Base-by-base conservation (phyloP, 1,284 basidiomycete species). In the Irpex sp. region DNA sequence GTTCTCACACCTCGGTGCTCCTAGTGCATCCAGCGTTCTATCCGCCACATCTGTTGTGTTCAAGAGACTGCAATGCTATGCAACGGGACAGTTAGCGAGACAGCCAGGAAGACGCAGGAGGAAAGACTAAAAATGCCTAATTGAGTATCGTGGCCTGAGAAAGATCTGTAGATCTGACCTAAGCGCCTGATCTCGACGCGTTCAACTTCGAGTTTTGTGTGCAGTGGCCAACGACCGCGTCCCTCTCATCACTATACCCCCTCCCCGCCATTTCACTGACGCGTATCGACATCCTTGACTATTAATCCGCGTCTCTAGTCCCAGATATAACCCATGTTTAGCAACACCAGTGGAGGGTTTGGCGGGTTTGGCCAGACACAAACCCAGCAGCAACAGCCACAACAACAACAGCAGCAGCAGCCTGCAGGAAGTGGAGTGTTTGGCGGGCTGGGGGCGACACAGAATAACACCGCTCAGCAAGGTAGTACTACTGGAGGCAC, bases 361-460 rank as follows among this genome's bases (percentile, higher is more conserved):
- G 60, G 53, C 5, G 26, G 35, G 54, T 57, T 60, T 55, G 60
- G 50, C 4, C 26, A 26, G 26, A 26, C 26, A 26, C 26, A 26
- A 26, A 26, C 26, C 26, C 26, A 26, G 15, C 47, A 31, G 33
- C 58, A 37, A 54, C 59, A 60, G 36, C 4, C 58, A 50, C 19
- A 57, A 19, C 59, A 33, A 51, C 63, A 61, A 33, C 63, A 57
- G 57, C 63, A 58, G 17, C 60, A 43, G 26, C 53, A 47, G 37
- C 51, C 51, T 9, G 19, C 61, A 58, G 61, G 56, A 9, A 56
- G 61, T 19, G 61, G 61, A n/a, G 56, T 61, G 1, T 61, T 61
- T 58, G 61, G 61, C 21, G 59, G 59, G 15, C 46, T 39, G 47
- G 36, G 33, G 11, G 35, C 46, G 7, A 54, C 59, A 15, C 61